Evolutionary conservation across 306 rosid species (phyloP), one percentile per base, ranked within the genome.

Genomic region (Hippophae rhamnoides): DNA sequence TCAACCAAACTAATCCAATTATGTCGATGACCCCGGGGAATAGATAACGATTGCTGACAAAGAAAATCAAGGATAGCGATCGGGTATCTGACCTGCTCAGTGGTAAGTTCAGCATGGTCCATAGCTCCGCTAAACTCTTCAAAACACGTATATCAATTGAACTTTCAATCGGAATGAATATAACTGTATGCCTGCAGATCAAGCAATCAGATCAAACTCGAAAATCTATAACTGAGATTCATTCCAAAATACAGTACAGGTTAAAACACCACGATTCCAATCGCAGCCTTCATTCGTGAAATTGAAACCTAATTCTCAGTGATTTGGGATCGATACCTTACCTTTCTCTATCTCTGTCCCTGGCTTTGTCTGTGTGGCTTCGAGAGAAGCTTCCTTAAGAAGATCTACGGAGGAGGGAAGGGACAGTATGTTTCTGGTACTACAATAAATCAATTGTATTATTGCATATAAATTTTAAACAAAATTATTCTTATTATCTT

Each of bases 91-190:
- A 87, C 98, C 95, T 87, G 89, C 58, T 92, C 96, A 40, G 86
- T 69, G 84, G 80, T 74, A 66, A 87, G 82, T 76, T 83, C 96
- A 54, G 86, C 89, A 13, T 81, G 93, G 69, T 92, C 92, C 82
- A 82, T 85, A 59, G 71, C 62, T 59, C 48, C 57, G 47, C 47
- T 70, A 55, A 64, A 64, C 72, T 8, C 18, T 49, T 49, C 9
- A 9, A 49, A 49, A 23, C 53, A 49, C 7, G 12, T 12, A 49
- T 49, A 14, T 23, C 7, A 49, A 49, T 49, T 49, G 25, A 49
- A 49, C 12, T 3, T 48, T 11, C 6, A 48, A 1, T 7, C n/a
- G 8, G 14, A 8, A 3, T 23, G 8, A 14, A 12, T 23, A 9
- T 6, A n/a, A 12, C 12, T 3, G 14, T 12, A 49, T 23, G 14